Base-by-base conservation (phyloP, 768 basidiomycete genomes). In the Suillus brevipes region DNA sequence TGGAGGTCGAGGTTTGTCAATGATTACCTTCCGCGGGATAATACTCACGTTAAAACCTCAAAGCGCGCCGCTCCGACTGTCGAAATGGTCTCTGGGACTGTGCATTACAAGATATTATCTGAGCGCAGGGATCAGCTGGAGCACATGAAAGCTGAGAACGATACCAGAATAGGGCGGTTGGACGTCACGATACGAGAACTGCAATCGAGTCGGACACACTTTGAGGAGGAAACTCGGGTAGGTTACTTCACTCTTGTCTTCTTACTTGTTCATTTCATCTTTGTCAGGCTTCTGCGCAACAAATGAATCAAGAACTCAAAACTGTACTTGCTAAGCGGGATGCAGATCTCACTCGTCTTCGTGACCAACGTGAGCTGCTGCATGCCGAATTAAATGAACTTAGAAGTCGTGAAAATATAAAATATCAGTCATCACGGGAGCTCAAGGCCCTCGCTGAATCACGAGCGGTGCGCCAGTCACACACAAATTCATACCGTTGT, bases 291-390 rank as follows among this genome's bases (percentile, higher is more conserved):
- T 75, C 78, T 58, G 81, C 83, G 12, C 82, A 80, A 36, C 81
- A 85, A 70, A 77, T 80, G 42, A 79, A 82, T n/a, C 84, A 89
- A 67, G 91, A 95, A 37, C 78, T 91, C 38, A 88, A 85, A 69
- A 72, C 74, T 1, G 81, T 86, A 73, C 74, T 90, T 43, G 78
- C 79, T 10, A 90, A 89, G 71, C 86, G 88, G 42, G 89, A 92
- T 67, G 77, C 79, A 3, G 91, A 94, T 61, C 86, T 85, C 68
- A 75, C 81, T 23, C 86, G 92, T 38, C 80, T 94, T 23, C 86
- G 92, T 25, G 89, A 89, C 60, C 83, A 87, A 66, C 86, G 92
- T 8, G 91, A 94, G 67, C 88, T 90, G 66, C 81, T 81, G 53
- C 72, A 74, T 9, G 85, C 87, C 4, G 92, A 94, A 68, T 69